phyloP scores from a whole-genome alignment of 306 rosid species.

The Quercus agrifolia region DNA sequence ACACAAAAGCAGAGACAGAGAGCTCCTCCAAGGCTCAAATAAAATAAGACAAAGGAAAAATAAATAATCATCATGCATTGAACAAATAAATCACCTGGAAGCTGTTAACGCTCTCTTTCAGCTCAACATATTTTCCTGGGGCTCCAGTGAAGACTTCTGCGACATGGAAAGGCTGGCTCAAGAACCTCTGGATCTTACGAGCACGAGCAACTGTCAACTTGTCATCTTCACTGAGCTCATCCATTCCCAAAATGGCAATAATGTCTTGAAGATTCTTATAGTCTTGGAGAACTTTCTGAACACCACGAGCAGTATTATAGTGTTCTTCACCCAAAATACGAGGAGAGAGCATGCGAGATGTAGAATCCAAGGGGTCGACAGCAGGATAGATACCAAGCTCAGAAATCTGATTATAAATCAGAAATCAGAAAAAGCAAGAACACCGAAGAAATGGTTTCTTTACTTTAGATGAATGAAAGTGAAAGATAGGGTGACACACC shows the following conservation, averaged over 20 bases:
- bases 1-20: too few species aligned
- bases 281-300: conserved; percentile 89
- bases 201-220: conserved; percentile 98
- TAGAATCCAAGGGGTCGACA: conserved; percentile 92
- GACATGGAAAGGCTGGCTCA: conserved; percentile 99
- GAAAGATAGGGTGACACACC: conserved; percentile 37
- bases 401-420: conserved; percentile 53
- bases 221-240: conserved; percentile 99
- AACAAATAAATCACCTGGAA: conserved; percentile 72
- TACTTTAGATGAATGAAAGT: background rate
- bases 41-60: background rate
- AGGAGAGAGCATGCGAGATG: conserved; percentile 99
- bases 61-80: background rate
- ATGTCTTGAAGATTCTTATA: conserved; percentile 99
- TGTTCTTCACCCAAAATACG: conserved; percentile 89
- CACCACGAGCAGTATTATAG: conserved; percentile 97
- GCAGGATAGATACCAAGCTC: conserved; percentile 99
- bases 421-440: background rate
- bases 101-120: conserved; percentile 76
- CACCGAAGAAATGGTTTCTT: background rate
- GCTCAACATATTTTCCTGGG: conserved; percentile 92
- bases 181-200: conserved; percentile 76
- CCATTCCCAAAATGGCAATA: conserved; percentile 99
- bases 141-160: conserved; percentile 99
- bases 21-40: too few species aligned